Evolutionary conservation across 768 basidiomycete species (phyloP), one percentile per base, ranked within the genome.

Genomic region (Leucosporidium yakuticum): DNA sequence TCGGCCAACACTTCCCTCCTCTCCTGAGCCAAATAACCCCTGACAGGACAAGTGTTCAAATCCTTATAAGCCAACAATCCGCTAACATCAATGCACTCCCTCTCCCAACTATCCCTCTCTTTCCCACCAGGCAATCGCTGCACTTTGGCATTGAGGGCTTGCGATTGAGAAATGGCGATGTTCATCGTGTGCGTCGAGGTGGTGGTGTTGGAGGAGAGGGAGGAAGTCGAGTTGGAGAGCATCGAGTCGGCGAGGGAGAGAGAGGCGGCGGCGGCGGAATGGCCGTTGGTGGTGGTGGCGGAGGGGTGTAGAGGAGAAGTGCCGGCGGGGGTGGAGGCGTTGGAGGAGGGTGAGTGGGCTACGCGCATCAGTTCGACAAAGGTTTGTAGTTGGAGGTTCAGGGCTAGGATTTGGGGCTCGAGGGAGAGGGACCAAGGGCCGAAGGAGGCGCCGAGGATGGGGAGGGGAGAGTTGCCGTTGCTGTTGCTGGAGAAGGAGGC

Each of bases 361-460:
- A 88, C 88, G 34, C 91, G 85, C 70, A 90, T 86, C 27, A 87
- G 84, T 78, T 97, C 94, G 75, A 90, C 86, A 80, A 96, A 97
- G 2, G 85, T 84, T 51, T 89, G 86, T 58, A 96, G 89, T 60
- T 87, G 88, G 49, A 97, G 85, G 76, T 96, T 93, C 69, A 97
- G 83, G 23, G 82, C 81, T 62, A 95, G 82, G 74, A 92, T 90
- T 2, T 81, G 78, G n/a, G 91, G 88, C 57, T 87, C 82, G 32
- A 86, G 82, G 9, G 91, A 87, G 2, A 85, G 61, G 7, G 72
- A 64, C 50, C 60, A 63, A 11, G 67, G 20, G 19, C 55, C 62
- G 51, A 73, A 73, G 9, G 59, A 31, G 0, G 65, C 32, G 50
- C 71, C 71, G 54, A 61, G 59, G 50, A 73, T 21, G 55, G 29